Percentiles rank a stretch among this genome's conserved stretches.
Conservation (phyloP, 2,329 filamentous ascomycete genomes). For the Ilyonectria sp. region DNA sequence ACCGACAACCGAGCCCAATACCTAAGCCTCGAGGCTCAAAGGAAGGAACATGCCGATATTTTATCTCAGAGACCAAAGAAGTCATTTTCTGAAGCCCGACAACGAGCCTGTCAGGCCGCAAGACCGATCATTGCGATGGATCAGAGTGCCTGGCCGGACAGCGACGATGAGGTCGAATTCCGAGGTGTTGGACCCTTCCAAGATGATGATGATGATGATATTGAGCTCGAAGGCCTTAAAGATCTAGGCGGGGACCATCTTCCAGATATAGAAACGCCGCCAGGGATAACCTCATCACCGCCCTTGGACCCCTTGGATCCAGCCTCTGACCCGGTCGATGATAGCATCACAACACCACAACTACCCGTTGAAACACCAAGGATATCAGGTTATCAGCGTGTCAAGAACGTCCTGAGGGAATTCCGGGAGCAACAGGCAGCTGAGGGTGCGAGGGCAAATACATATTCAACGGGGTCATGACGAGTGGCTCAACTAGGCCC, state of each 20-base stretch:
- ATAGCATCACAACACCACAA: too few species aligned
- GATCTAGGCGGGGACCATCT: neutral
- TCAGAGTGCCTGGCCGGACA: slow-evolving; percentile 4
- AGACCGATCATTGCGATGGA: slow-evolving; percentile 9
- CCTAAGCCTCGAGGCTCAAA: neutral
- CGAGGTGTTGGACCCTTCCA: neutral
- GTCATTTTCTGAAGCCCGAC: slow-evolving; percentile 1
- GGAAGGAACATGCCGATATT: slow-evolving; percentile 5
- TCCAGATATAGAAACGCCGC: neutral
- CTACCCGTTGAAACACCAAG: too few species aligned
- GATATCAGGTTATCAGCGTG: neutral
- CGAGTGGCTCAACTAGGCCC: neutral
- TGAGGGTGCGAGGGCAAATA: neutral
- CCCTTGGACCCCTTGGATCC: too few species aligned
- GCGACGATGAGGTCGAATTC: neutral
- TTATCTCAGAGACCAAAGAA: neutral
- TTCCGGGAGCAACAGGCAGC: neutral
- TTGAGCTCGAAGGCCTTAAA: neutral
- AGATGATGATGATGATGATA: neutral
- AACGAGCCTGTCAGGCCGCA: slow-evolving; percentile 1
- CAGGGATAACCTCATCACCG: too few species aligned
- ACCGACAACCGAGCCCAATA: neutral
- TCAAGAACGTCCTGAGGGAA: neutral
- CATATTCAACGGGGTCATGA: neutral
- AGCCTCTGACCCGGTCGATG: too few species aligned